Percentiles rank a stretch among this genome's conserved stretches.
These are phyloP conservation scores for Dissophora ornata DNA, from an alignment of 192 early-diverging fungal species.

Conservation along the genomic window DNA sequence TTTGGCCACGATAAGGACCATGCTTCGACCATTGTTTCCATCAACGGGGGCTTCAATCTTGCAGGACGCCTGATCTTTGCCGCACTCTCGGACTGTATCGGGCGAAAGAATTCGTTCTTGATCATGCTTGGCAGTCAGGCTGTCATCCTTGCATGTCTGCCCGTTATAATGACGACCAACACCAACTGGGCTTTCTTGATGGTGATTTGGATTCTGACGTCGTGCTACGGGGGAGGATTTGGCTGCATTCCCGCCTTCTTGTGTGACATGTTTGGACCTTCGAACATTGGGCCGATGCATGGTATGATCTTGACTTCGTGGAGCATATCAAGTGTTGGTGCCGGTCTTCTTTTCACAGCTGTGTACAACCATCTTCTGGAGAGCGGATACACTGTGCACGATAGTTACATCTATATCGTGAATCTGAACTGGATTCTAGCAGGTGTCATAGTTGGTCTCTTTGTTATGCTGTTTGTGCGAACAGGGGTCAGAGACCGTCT, in stretches of 20 bases:
- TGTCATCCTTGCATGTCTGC: conserved; percentile 67
- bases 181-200: conserved; percentile 69
- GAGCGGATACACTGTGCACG: conserved; percentile 61
- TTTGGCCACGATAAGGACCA: conserved; percentile 58
- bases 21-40: conserved; percentile 67
- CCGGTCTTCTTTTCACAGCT: conserved; percentile 76
- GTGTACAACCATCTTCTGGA: conserved; percentile 63
- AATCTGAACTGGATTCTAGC: conserved; percentile 82
- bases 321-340: conserved; percentile 77
- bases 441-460: conserved; percentile 65
- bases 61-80: conserved; percentile 66
- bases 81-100: conserved; percentile 66
- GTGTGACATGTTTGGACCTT: conserved; percentile 80
- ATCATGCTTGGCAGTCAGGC: conserved; percentile 69
- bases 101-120: conserved; percentile 75
- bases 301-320: conserved; percentile 82
- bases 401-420: conserved; percentile 63
- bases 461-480: conserved; percentile 68
- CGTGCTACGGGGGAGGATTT: conserved; percentile 83
- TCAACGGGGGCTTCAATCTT: conserved; percentile 71
- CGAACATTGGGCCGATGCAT: conserved; percentile 79
- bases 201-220: conserved; percentile 70
- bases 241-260: conserved; percentile 80
- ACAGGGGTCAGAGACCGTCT: conserved; percentile 72
- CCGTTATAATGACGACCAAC: conserved; percentile 59